These are phyloP conservation scores for Camellia sinensis DNA, from an alignment of 148 eudicot genomes.

Conservation along the genomic window DNA sequence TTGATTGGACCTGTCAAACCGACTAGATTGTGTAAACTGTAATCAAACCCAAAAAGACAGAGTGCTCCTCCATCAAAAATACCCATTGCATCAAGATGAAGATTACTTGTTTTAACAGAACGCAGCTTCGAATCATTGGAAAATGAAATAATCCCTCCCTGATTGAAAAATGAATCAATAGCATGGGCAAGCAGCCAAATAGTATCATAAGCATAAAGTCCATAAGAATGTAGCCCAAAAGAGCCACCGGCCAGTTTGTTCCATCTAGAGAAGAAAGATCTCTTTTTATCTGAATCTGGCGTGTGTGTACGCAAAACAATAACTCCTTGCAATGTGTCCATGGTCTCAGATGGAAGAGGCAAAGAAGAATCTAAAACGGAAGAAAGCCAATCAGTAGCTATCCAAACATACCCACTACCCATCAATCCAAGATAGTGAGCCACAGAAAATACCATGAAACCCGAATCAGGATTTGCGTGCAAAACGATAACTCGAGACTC, in stretches of 20 bases:
- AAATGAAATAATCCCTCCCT: conserved; percentile 75
- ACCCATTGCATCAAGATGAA: conserved; percentile 61
- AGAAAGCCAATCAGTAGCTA: conserved; percentile 91
- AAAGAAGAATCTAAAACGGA: conserved; percentile 61
- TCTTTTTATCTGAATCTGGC: conserved; percentile 54
- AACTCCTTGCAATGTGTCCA: conserved; percentile 74
- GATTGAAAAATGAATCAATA: conserved; percentile 60
- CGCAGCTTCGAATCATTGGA: conserved; percentile 50
- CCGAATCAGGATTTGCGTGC: conserved; percentile 62
- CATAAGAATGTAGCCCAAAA: conserved; percentile 68
- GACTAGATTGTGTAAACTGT: conserved; percentile 35
- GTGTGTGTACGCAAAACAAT: conserved; percentile 71
- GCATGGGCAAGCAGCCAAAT: conserved; percentile 89
- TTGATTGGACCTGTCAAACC: conserved; percentile 78
- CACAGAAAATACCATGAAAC: conserved; percentile 57
- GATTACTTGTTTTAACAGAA: conserved; percentile 28
- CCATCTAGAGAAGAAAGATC: conserved; percentile 55
- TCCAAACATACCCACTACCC: conserved; percentile 89
- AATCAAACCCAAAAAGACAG: neutral
- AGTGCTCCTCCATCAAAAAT: conserved; percentile 73
- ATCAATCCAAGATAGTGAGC: conserved; percentile 79
- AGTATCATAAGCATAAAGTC: conserved; percentile 88
- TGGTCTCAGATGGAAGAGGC: conserved; percentile 38
- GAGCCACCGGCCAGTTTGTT: conserved; percentile 52
- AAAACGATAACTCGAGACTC: conserved; percentile 79